phyloP scores from a whole-genome alignment of 2,329 filamentous ascomycete genomes.

The Ophiostoma ulmi region DNA sequence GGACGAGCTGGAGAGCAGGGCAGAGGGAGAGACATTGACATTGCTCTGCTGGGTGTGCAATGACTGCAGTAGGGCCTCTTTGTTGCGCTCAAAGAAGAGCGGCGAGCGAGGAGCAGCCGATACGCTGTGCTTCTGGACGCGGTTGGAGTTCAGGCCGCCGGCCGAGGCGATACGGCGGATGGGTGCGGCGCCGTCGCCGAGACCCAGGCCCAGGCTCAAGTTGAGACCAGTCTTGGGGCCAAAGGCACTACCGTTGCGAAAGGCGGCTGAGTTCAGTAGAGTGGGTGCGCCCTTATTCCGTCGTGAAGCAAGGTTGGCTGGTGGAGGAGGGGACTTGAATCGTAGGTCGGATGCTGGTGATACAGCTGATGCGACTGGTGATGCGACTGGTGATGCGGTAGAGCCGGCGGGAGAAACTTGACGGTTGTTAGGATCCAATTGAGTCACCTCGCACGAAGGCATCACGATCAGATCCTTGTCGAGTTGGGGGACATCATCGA shows the following conservation, averaged over 20 bases:
- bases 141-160: conserved; percentile 39
- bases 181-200: conserved; percentile 35
- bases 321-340: conserved; percentile 46
- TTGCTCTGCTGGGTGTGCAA: conserved; percentile 32
- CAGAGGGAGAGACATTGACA: background rate
- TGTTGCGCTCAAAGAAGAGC: conserved; percentile 27
- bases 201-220: background rate
- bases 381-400: conserved; percentile 26
- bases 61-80: conserved; percentile 32
- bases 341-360: conserved; percentile 33
- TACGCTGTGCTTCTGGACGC: conserved; percentile 39
- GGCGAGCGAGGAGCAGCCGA: conserved; percentile 40
- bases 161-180: conserved; percentile 53
- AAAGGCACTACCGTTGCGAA: conserved; percentile 43
- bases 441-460: conserved; percentile 20
- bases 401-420: conserved; percentile 10
- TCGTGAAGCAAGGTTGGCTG: conserved; percentile 51
- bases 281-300: conserved; percentile 48
- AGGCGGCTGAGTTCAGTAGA: conserved; percentile 43
- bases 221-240: background rate
- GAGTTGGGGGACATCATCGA: conserved; percentile 18
- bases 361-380: conserved; percentile 21
- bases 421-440: conserved; percentile 12
- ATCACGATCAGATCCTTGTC: conserved; percentile 18
- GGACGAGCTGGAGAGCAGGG: conserved; percentile 13